Evolutionary conservation across 805 yeast genomes (phyloP), one percentile per base, ranked within the genome.

Genomic region (Torulaspora quercuum): DNA sequence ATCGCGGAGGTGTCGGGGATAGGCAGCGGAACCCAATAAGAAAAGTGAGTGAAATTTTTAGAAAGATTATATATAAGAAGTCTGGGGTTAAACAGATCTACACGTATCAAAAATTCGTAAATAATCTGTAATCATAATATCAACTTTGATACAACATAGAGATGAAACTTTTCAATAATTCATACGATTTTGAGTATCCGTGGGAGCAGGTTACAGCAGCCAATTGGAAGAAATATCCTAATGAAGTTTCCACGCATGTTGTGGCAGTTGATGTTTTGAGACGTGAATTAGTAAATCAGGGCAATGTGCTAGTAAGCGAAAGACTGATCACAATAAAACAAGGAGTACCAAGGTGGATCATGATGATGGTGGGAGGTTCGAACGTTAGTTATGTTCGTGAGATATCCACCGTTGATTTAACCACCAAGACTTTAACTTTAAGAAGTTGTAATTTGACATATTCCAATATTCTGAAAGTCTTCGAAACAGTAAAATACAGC

Each of bases 191-290:
- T 60, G 67, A 77, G 37, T 89, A 92, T 55, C 76, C 94, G 0
- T 90, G 97, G 97, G 95, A 83, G 16, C 87, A 83, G 50, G 95
- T 90, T 16, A 82, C 95, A 0, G 88, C 95, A 1, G 97, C 97
- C 34, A 88, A 89, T 63, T 90, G 98, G 98, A 78, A 76, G 48
- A 90, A 90, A 51, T 90, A 90, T 63, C 98, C 98, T n/a, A 90
- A 92, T 58, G 95, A 88, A 50, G 70, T 81, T 41, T 80, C 95
- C 6, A 75, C 95, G 0, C 98, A 90, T 61, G 98, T 90, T 7
- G 81, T 86, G 18, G 92, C 92, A 1, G 97, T 92, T 12, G 98
- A 90, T 58, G 86, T 87, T 1, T 62, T 90, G 20, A 70, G 82
- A 41, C 71, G 97, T 45, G 87, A 80, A 50, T 54, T 87, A 13